Percentiles rank a stretch among this genome's conserved stretches.
Evolutionary conservation across 768 basidiomycete species (phyloP).

Genomic region (Tricholoma flavovirens): DNA sequence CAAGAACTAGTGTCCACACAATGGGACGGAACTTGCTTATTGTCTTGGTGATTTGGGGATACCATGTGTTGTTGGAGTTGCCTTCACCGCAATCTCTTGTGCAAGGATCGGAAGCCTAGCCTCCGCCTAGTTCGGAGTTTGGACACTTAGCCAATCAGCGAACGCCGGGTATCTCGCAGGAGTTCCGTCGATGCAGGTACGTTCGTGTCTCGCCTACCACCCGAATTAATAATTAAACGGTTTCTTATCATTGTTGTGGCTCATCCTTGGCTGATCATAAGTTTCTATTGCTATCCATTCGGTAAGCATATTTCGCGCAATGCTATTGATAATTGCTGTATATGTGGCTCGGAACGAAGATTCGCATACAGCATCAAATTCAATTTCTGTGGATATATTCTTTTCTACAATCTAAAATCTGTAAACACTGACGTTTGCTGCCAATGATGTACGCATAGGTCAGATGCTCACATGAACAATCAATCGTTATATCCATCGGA

Average conservation of each 20-base stretch:
- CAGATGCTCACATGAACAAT: conserved; percentile 24
- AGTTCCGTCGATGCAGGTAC: neutral
- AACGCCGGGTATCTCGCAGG: neutral
- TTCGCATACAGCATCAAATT: too few species aligned
- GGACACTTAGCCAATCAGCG: neutral
- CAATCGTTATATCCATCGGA: conserved; percentile 30
- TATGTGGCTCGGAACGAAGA: neutral
- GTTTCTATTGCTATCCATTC: neutral
- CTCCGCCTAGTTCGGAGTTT: neutral
- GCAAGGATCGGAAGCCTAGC: neutral
- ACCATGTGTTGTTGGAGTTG: neutral
- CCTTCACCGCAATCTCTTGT: neutral
- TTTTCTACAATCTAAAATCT: neutral
- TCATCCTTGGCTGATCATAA: neutral
- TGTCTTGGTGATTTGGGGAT: neutral
- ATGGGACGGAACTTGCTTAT: neutral
- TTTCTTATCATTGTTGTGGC: neutral
- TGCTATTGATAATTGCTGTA: neutral
- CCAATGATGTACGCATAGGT: conserved; percentile 9
- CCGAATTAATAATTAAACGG: neutral
- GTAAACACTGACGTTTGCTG: neutral
- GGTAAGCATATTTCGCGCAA: neutral
- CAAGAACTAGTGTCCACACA: neutral
- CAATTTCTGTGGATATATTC: neutral
- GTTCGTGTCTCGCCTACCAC: neutral